Evolutionary conservation across 495 filamentous ascomycete genomes (phyloP).

Genomic region (Aspergillus olivimuriae): DNA sequence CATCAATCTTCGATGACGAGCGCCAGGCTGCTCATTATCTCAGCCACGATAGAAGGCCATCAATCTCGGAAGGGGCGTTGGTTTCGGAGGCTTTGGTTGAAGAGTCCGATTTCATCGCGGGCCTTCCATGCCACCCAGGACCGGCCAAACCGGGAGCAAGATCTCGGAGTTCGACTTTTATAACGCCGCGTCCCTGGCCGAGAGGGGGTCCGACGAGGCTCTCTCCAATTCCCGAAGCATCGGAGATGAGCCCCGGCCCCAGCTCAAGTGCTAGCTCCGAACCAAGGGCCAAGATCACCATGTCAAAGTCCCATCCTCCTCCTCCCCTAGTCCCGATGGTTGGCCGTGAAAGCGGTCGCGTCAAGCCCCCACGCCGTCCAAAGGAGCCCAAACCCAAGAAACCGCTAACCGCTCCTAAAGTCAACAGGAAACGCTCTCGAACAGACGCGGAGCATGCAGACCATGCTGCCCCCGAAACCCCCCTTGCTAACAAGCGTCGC

Average conservation of each 20-base stretch:
- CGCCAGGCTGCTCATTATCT: not conserved
- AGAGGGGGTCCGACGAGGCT: constrained; percentile 4
- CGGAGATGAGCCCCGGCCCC: constrained; percentile 2
- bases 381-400: not conserved
- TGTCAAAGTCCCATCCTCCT: not conserved
- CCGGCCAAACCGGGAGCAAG: not conserved
- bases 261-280: constrained; percentile 7
- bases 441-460: constrained; percentile 6
- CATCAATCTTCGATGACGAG: constrained; percentile 5
- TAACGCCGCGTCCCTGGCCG: constrained; percentile 1
- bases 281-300: not conserved
- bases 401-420: constrained; percentile 11
- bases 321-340: not conserved
- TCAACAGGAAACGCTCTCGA: constrained; percentile 15
- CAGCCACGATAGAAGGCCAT: not conserved
- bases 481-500: constrained; percentile 15
- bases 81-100: constrained; percentile 11
- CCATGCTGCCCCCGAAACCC: constrained; percentile 5
- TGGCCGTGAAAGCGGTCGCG: not conserved
- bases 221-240: constrained; percentile 13
- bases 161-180: not conserved
- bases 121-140: constrained; percentile 8
- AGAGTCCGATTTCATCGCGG: constrained; percentile 6
- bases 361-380: not conserved
- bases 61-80: constrained; percentile 8